Percentiles rank a stretch among this genome's conserved stretches.
Evolutionary conservation across 768 basidiomycete genomes (phyloP).

Genomic region (Infundibulicybe gibba): DNA sequence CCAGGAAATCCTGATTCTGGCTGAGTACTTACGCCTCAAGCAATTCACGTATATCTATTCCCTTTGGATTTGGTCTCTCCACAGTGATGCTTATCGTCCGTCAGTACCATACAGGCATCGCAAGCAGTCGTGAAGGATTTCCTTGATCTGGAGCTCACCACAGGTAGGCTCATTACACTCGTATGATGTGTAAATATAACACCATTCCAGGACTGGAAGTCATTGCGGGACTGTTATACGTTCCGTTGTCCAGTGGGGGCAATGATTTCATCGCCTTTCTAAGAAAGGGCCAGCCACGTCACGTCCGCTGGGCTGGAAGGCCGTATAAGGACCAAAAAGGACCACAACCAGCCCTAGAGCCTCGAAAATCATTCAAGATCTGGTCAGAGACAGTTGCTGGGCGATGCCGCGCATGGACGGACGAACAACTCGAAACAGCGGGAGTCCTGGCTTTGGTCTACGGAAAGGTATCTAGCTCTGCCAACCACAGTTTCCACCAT

Average conservation of each 20-base stretch:
- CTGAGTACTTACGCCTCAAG: constrained; percentile 75
- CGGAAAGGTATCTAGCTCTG: constrained; percentile 46
- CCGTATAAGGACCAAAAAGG: constrained; percentile 45
- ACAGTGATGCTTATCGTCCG: neutral
- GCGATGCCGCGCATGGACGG: constrained; percentile 68
- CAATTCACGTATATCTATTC: constrained; percentile 55
- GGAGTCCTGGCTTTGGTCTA: constrained; percentile 78
- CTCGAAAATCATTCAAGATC: constrained; percentile 73
- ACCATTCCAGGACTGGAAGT: constrained; percentile 46
- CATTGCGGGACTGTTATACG: constrained; percentile 71
- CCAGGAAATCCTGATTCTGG: constrained; percentile 74
- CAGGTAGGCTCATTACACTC: constrained; percentile 24
- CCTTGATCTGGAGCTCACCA: constrained; percentile 62
- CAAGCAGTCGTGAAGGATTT: constrained; percentile 67
- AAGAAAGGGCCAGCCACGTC: constrained; percentile 67
- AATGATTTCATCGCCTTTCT: constrained; percentile 81
- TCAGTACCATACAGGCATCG: constrained; percentile 66
- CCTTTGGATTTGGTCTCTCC: neutral
- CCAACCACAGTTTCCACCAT: neutral
- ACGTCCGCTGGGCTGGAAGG: constrained; percentile 78
- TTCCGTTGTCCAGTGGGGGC: constrained; percentile 69
- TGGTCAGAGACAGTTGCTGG: constrained; percentile 78
- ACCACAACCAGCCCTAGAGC: constrained; percentile 49
- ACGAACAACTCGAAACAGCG: constrained; percentile 81
- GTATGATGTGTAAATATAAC: neutral